A percentile compares a stretch with the other conserved stretches of the same genome.
These are phyloP conservation scores for Ambrosia hybrid DNA, from an alignment of 140 eudicot species.

Conservation along the genomic window DNA sequence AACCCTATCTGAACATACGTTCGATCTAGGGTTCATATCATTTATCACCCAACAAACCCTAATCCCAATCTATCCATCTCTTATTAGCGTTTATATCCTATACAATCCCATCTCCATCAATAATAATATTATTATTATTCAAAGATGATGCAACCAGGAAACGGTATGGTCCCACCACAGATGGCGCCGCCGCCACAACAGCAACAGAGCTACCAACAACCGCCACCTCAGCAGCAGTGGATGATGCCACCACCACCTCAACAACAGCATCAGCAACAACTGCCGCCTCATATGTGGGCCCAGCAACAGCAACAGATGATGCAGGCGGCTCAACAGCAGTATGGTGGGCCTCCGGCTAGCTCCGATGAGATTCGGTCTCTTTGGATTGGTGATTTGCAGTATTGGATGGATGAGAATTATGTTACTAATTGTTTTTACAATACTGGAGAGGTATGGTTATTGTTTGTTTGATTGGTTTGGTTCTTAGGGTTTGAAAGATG, in stretches of 20 bases:
- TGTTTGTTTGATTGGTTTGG: too few species aligned
- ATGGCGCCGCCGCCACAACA: conserved; percentile 44
- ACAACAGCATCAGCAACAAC: conserved; percentile 48
- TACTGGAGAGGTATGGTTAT: conserved; percentile 55
- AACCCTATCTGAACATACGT: conserved; percentile 36
- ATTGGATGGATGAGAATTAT: conserved; percentile 91
- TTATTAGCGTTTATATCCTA: conserved; percentile 14
- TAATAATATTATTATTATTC: background rate
- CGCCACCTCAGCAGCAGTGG: conserved; percentile 50
- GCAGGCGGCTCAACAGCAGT: conserved; percentile 31
- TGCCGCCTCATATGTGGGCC: conserved; percentile 56
- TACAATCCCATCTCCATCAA: background rate
- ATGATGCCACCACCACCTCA: conserved; percentile 62
- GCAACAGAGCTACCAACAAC: conserved; percentile 48
- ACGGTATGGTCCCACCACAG: conserved; percentile 54
- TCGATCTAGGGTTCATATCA: too few species aligned
- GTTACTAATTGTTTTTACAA: conserved; percentile 51
- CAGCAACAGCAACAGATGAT: conserved; percentile 50
- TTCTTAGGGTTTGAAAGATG: too few species aligned
- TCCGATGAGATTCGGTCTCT: conserved; percentile 80
- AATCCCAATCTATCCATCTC: too few species aligned
- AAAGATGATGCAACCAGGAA: conserved; percentile 64
- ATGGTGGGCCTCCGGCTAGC: conserved; percentile 32
- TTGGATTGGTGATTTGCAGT: conserved; percentile 98
- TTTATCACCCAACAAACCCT: too few species aligned